Evolutionary conservation across 805 yeast species (phyloP), one percentile per base, ranked within the genome.

Genomic region (Hermanozyma aechmeae): DNA sequence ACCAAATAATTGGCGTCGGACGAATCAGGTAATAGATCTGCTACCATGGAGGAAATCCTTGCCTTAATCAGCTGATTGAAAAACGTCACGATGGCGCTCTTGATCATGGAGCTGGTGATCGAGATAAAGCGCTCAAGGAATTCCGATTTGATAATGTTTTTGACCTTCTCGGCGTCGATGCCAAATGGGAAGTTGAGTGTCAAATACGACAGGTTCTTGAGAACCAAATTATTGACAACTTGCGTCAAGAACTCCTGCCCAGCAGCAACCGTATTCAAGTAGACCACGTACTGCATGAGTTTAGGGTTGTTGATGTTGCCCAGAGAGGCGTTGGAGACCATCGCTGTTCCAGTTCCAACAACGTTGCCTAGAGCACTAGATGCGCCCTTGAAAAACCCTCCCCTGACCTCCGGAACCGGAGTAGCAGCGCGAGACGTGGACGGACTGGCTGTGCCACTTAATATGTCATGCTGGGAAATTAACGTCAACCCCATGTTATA

Each of bases 211-310:
- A 42, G 44, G 24, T 48, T 45, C 7, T 31, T 28, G 24, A 39
- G 43, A 3, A 46, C 46, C 22, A 71, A 38, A 26, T 70, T 68
- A n/a, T 50, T 55, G 7, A 76, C 40, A 22, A 83, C 53, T 33
- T 70, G 73, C 9, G 55, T 50, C 19, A 81, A 61, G 44, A 83
- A 81, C 6, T 59, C 64, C 14, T 70, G 65, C 15, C 81, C 76
- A 24, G 77, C 56, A 8, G 79, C 73, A 4, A 86, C 60, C 2
- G 93, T 77, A 52, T 89, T 87, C 34, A 86, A 58, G 34, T 79
- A 71, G 1, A 82, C 58, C 23, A 85, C 56, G 46, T 74, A 86
- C 11, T 70, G 71, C 18, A 73, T 65, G 11, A 82, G 50, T 33
- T 71, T 66, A 4, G 65, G 56, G 27, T 56, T 52, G 33, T 58